A percentile compares a stretch with the other conserved stretches of the same genome.
phyloP scores from a whole-genome alignment of 2,329 filamentous ascomycete genomes.

The Apiospora kogelbergensis region DNA sequence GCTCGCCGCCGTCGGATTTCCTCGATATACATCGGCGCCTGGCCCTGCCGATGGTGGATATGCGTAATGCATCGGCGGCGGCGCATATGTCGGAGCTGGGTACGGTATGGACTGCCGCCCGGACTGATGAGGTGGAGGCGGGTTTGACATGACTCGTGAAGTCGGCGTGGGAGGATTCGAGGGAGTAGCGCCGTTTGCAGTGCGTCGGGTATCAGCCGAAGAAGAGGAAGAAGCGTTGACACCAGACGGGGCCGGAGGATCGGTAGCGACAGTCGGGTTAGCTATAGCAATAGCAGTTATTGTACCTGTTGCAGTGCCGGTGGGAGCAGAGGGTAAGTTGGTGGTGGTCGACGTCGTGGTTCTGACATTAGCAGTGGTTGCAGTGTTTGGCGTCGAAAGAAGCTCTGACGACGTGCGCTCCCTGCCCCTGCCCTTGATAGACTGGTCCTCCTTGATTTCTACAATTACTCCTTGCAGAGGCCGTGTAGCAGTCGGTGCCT shows the following conservation, averaged over 20 bases:
- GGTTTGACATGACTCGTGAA: conserved; percentile 29
- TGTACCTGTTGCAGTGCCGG: not conserved
- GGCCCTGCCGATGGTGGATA: conserved; percentile 22
- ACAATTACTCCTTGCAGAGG: conserved; percentile 7
- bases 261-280: conserved; percentile 2
- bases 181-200: not conserved
- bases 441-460: conserved; percentile 5
- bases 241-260: not conserved
- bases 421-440: conserved; percentile 6
- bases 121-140: conserved; percentile 26
- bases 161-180: not conserved
- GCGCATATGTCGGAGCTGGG: conserved; percentile 25
- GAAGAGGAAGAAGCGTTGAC: not conserved
- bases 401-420: not conserved
- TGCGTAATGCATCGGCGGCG: conserved; percentile 30
- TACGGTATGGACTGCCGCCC: conserved; percentile 28
- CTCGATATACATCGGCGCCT: conserved; percentile 37
- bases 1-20: conserved; percentile 27
- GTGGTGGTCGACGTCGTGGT: not conserved
- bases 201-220: not conserved
- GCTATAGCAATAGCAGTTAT: conserved; percentile 6
- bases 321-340: not conserved
- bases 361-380: conserved; percentile 4
- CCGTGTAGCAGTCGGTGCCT: conserved; percentile 1
- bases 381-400: not conserved